phyloP scores from a whole-genome alignment of 2,329 filamentous ascomycete genomes.

The Diaporthe sp. region DNA sequence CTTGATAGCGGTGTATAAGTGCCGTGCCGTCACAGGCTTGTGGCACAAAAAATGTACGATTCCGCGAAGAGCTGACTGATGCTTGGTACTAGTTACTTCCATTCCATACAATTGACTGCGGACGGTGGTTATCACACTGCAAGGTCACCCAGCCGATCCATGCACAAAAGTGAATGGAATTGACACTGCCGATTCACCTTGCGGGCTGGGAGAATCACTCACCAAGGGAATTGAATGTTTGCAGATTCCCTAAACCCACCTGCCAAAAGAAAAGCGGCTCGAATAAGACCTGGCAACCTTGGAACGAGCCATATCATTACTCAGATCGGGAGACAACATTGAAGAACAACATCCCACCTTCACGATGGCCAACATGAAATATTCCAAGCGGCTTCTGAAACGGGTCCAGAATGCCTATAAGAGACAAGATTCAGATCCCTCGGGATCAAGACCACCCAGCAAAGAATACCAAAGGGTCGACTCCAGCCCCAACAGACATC shows the following conservation, averaged over 20 bases:
- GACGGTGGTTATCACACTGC: not conserved
- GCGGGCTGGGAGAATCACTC: rapidly evolving
- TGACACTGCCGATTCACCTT: not conserved
- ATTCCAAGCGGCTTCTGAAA: not conserved
- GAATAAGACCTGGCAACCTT: not conserved
- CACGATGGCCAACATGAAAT: not conserved
- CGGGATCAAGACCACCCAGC: not conserved
- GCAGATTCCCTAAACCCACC: too few relatives aligned
- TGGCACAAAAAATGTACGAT: too few relatives aligned
- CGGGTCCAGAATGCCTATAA: too few relatives aligned
- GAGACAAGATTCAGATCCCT: not conserved
- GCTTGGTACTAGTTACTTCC: not conserved
- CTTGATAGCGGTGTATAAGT: too few relatives aligned
- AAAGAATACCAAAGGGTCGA: not conserved
- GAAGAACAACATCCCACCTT: not conserved
- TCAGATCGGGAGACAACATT: not conserved
- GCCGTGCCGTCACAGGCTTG: too few relatives aligned
- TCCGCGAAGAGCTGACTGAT: not conserved
- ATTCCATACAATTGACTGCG: not conserved
- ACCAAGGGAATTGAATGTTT: too few relatives aligned
- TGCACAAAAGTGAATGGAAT: not conserved
- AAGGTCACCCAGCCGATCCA: not conserved
- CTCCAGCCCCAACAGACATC: not conserved
- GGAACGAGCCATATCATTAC: not conserved
- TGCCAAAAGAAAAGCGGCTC: not conserved